phyloP scores from a whole-genome alignment of 2,329 filamentous ascomycete genomes.

The Metarhizium rileyi region DNA sequence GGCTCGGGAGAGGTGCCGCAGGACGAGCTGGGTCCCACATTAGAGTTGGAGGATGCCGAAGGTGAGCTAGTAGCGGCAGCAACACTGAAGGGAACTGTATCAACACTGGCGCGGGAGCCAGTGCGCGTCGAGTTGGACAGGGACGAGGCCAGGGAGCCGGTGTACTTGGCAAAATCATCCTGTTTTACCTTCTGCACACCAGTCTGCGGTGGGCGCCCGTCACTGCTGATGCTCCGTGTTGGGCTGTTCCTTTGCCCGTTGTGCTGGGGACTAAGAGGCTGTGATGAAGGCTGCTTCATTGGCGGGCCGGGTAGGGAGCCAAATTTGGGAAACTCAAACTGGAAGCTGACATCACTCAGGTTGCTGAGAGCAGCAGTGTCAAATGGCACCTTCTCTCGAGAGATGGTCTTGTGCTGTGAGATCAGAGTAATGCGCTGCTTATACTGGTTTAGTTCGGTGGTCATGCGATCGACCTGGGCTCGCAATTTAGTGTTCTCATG shows the following conservation, averaged over 20 bases:
- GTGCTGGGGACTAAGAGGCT: slow-evolving; percentile 22
- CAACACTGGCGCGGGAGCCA: slow-evolving; percentile 39
- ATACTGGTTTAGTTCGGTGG: slow-evolving; percentile 78
- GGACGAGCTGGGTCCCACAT: slow-evolving; percentile 45
- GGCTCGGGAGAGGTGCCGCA: slow-evolving; percentile 74
- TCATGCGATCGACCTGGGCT: slow-evolving; percentile 81
- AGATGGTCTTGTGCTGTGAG: slow-evolving; percentile 22
- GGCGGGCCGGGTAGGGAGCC: slow-evolving; percentile 55
- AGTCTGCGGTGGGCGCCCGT: slow-evolving; percentile 14
- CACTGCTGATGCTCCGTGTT: slow-evolving; percentile 20
- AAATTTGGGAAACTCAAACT: slow-evolving; percentile 95
- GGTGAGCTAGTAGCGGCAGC: slow-evolving; percentile 52
- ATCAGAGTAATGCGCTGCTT: slow-evolving; percentile 70
- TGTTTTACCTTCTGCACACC: slow-evolving; percentile 7
- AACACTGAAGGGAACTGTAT: slow-evolving; percentile 37
- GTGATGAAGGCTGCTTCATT: slow-evolving; percentile 18
- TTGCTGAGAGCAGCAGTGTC: slow-evolving; percentile 44
- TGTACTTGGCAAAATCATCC: slow-evolving; percentile 42
- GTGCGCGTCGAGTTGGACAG: slow-evolving; percentile 34
- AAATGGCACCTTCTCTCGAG: slow-evolving; percentile 31
- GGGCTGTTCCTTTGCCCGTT: slow-evolving; percentile 16
- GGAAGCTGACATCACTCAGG: slow-evolving; percentile 69
- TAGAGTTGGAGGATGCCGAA: slow-evolving; percentile 52
- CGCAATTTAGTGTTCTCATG: slow-evolving; percentile 78
- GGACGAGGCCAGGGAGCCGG: slow-evolving; percentile 50